These are phyloP conservation scores for Colletotrichum liaoningense DNA, from an alignment of 2,329 filamentous ascomycete genomes.

Conservation along the genomic window DNA sequence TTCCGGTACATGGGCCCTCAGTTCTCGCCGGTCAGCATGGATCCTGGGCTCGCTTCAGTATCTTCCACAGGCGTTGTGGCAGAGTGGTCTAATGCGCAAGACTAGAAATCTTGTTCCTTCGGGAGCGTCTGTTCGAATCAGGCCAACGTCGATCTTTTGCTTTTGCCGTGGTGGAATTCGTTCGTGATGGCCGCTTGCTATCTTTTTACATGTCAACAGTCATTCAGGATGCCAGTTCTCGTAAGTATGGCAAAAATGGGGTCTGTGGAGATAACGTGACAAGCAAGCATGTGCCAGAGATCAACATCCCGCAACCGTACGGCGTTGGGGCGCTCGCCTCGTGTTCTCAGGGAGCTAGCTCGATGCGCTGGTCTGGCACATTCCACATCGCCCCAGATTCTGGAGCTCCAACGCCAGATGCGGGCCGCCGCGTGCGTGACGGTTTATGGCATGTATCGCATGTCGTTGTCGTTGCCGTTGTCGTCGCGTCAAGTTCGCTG, in stretches of 20 bases:
- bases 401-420: neutral
- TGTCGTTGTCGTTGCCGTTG: neutral
- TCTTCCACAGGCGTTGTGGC: neutral
- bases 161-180: neutral
- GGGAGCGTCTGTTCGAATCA: neutral
- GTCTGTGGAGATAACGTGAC: neutral
- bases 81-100: neutral
- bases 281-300: neutral
- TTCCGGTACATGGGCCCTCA: neutral
- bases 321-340: neutral
- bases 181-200: neutral
- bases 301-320: neutral
- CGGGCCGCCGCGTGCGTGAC: neutral
- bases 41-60: neutral
- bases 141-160: neutral
- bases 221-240: neutral
- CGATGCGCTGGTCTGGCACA: neutral
- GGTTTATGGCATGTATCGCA: neutral
- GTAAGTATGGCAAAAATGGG: neutral
- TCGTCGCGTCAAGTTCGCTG: neutral
- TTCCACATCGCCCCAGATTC: neutral
- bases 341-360: neutral
- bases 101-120: neutral
- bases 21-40: neutral
- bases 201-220: neutral